phyloP scores from a whole-genome alignment of 192 early-diverging fungal genomes.

The Coemansia pectinata region DNA sequence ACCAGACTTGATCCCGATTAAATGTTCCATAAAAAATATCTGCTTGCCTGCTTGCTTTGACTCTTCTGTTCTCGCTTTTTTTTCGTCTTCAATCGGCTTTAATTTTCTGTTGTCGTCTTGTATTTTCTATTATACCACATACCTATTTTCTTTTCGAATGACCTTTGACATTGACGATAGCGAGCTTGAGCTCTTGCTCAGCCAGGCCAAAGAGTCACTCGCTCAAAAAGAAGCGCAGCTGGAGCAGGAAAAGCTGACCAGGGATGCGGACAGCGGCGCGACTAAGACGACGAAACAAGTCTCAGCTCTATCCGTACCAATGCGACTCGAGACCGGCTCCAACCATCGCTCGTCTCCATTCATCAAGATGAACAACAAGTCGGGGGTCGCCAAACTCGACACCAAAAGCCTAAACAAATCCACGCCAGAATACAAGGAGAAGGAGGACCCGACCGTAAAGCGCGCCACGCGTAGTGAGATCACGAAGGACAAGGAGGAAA shows the following conservation, averaged over 20 bases:
- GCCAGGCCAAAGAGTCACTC: slow-evolving; percentile 36
- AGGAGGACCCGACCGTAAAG: slow-evolving; percentile 40
- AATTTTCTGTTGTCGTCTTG: background rate
- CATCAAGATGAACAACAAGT: slow-evolving; percentile 15
- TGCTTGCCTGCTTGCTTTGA: background rate
- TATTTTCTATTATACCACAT: background rate
- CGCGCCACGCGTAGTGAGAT: slow-evolving; percentile 21
- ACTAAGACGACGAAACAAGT: background rate
- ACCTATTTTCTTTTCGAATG: background rate
- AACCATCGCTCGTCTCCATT: background rate
- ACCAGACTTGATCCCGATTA: background rate
- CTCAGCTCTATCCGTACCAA: slow-evolving; percentile 23
- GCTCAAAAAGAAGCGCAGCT: slow-evolving; percentile 10
- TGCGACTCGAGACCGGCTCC: slow-evolving; percentile 23
- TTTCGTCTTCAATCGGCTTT: background rate
- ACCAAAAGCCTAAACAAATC: background rate
- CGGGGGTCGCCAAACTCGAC: slow-evolving; percentile 35
- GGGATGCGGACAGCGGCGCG: background rate
- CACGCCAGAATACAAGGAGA: background rate
- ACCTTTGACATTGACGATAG: slow-evolving; percentile 25
- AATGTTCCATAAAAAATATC: background rate
- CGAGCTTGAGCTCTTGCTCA: slow-evolving; percentile 38
- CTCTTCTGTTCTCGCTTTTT: background rate
- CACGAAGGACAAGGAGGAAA: slow-evolving; percentile 21
- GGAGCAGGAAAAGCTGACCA: slow-evolving; percentile 1